Conservation (phyloP, 2,329 filamentous ascomycete species). For the Alternaria incomplexa region DNA sequence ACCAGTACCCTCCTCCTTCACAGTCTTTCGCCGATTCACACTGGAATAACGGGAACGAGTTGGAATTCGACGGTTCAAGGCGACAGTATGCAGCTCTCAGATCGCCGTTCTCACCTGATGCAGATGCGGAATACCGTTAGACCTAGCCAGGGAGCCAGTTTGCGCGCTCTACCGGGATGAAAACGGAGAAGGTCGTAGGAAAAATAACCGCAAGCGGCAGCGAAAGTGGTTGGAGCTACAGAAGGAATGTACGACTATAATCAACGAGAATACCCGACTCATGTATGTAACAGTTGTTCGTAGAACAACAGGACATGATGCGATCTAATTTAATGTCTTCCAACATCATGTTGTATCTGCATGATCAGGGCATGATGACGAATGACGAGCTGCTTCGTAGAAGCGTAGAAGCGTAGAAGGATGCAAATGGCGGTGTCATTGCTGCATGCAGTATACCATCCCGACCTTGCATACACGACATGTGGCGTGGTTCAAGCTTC, state of each 20-base stretch:
- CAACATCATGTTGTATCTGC: neutral
- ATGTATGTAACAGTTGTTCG: neutral
- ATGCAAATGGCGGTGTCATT: conserved; percentile 7
- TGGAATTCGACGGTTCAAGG: neutral
- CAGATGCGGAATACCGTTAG: neutral
- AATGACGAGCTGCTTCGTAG: neutral
- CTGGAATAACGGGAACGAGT: neutral
- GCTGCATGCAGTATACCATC: conserved; percentile 25
- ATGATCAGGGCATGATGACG: neutral
- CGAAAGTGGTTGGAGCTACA: neutral
- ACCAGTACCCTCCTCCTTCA: neutral
- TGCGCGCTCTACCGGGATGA: neutral
- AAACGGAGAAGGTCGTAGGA: neutral
- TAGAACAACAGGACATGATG: neutral
- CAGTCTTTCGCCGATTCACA: neutral
- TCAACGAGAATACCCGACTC: neutral
- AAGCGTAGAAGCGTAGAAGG: no score
- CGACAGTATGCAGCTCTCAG: neutral
- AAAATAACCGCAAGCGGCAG: neutral
- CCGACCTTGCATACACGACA: conserved; percentile 10
- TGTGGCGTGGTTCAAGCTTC: conserved; percentile 32
- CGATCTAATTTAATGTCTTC: neutral
- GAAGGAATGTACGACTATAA: neutral
- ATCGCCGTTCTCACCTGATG: neutral
- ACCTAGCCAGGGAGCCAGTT: neutral